Evolutionary conservation across 2,329 filamentous ascomycete species (phyloP).

Genomic region (Pseudogymnoascus destructans): DNA sequence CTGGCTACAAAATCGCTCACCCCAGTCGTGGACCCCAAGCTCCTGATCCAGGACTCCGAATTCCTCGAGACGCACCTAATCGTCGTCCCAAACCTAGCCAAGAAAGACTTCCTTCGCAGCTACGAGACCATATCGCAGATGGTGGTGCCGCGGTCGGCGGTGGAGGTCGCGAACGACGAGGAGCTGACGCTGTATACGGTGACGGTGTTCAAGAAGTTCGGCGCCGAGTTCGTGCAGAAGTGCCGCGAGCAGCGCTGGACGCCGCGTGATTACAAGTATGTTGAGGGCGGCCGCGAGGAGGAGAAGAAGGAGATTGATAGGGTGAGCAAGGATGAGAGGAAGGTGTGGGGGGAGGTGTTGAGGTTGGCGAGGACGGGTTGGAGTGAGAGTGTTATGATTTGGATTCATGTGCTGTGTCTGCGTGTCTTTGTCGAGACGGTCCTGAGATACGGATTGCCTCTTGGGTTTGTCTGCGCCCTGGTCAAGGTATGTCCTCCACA

Average conservation of each 20-base stretch:
- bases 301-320: slow-evolving; percentile 78
- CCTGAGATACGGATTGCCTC: slow-evolving; percentile 81
- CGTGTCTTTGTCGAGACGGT: slow-evolving; percentile 97
- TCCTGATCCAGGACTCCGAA: slow-evolving; percentile 81
- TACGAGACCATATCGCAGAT: slow-evolving; percentile 85
- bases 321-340: slow-evolving; percentile 72
- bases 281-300: slow-evolving; percentile 78
- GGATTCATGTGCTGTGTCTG: slow-evolving; percentile 82
- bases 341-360: slow-evolving; percentile 84
- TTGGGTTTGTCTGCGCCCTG: slow-evolving; percentile 77
- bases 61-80: slow-evolving; percentile 94
- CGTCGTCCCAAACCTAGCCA: slow-evolving; percentile 65
- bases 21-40: slow-evolving; percentile 68
- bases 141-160: slow-evolving; percentile 83
- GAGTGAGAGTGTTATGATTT: slow-evolving; percentile 91
- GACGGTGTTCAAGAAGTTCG: slow-evolving; percentile 86
- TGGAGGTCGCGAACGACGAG: slow-evolving; percentile 69
- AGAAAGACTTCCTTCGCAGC: slow-evolving; percentile 76
- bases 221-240: slow-evolving; percentile 79
- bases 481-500: slow-evolving; percentile 52
- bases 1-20: slow-evolving; percentile 86
- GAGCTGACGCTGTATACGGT: slow-evolving; percentile 84
- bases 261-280: slow-evolving; percentile 85
- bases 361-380: slow-evolving; percentile 82
- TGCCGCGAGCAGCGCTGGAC: slow-evolving; percentile 89